Base-by-base conservation (phyloP, 306 rosid genomes). In the Purshia tridentata region DNA sequence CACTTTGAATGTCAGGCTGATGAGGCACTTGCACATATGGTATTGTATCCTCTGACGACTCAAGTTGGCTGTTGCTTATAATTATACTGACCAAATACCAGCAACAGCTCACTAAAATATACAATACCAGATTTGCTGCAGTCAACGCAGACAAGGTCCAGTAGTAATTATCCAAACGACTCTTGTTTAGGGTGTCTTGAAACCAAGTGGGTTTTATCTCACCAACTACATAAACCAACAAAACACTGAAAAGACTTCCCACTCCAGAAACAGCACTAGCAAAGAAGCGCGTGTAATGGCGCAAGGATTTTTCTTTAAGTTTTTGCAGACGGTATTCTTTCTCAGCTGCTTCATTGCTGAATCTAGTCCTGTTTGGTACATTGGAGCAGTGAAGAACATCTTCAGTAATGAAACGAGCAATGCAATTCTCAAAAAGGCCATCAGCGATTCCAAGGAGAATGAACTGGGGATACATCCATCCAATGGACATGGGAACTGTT, bases 381-480 rank as follows among this genome's bases (percentile, higher is more conserved):
- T 23, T 23, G 29, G 29, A 23, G 29, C 29, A 23, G 29, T 23
- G 29, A 23, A 23, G 29, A 23, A 23, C 29, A 23, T 23, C 29
- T 23, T 23, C 68, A 56, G 62, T 45, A 29, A 76, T 40, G 70
- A 77, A 57, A 18, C 52, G 4, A 6, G 22, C 12, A 69, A 76
- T 13, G 16, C 57, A 54, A 22, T 5, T 40, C 12, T 49, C 59
- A 6, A 67, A 41, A 64, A 72, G 47, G 42, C 75, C 78, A 41
- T 77, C 67, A 23, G 59, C 14, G n/a, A 66, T 63, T 2, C 84
- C 81, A 1, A 81, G 80, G 19, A 82, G 59, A 45, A 76, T 23
- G 70, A 69, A 85, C 15, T 82, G 82, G 7, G 83, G 86, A 35
- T 82, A 22, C 47, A 85, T 16, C 85, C 87, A 82, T n/a, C 72